phyloP scores from a whole-genome alignment of 176 grass and related monocot species.

The Aegilops longissima region DNA sequence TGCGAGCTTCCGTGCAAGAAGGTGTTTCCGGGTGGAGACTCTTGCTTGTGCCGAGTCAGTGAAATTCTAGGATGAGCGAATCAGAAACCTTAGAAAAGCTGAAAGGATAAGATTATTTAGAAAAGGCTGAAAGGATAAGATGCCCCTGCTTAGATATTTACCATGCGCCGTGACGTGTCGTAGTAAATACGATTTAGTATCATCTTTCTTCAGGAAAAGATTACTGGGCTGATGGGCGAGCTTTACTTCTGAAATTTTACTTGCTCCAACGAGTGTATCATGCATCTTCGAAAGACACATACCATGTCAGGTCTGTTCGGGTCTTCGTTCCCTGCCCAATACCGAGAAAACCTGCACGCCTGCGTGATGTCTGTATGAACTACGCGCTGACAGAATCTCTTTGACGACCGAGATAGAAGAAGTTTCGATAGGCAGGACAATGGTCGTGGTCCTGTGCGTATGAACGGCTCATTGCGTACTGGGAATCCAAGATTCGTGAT shows the following conservation, averaged over 20 bases:
- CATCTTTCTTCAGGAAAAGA: background rate
- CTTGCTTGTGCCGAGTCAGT: too few species aligned
- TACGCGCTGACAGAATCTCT: background rate
- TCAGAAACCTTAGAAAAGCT: too few species aligned
- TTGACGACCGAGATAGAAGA: background rate
- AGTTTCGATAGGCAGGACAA: background rate
- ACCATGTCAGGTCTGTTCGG: too few species aligned
- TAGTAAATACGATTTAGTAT: background rate
- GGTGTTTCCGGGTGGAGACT: background rate
- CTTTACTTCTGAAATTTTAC: background rate
- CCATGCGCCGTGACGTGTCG: background rate
- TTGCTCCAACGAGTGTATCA: background rate
- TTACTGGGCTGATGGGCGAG: background rate
- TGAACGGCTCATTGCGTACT: background rate
- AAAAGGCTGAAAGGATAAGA: background rate
- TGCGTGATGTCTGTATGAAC: background rate
- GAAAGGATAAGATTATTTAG: background rate
- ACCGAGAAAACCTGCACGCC: background rate
- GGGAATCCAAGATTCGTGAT: background rate
- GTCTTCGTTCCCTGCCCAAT: too few species aligned
- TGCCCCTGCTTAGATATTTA: conserved; percentile 3
- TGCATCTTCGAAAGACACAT: background rate
- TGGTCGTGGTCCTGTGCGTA: background rate
- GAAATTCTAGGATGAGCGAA: too few species aligned
- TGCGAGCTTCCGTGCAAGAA: background rate